Evolutionary conservation across 768 basidiomycete species (phyloP).

Genomic region (Hirschioporus abietinus): DNA sequence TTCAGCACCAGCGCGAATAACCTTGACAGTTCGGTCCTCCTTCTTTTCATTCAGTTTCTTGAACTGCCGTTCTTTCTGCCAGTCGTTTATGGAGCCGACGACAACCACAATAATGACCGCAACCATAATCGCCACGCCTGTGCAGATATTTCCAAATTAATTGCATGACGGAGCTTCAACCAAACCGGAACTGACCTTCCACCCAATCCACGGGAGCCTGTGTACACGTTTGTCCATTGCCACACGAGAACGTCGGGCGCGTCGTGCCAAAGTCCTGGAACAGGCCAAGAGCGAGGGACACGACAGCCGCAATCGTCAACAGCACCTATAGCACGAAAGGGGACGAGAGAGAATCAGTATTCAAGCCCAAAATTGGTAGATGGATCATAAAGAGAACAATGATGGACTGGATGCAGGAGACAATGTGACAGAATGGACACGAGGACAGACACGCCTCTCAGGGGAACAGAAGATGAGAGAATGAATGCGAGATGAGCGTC

Average conservation of each 20-base stretch:
- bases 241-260: slow-evolving; percentile 36
- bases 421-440: neutral
- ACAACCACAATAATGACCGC: slow-evolving; percentile 74
- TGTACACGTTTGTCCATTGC: slow-evolving; percentile 24
- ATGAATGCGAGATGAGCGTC: neutral
- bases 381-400: neutral
- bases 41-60: slow-evolving; percentile 88
- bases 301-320: slow-evolving; percentile 84
- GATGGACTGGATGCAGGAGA: neutral
- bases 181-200: slow-evolving; percentile 46
- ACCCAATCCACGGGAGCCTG: slow-evolving; percentile 94
- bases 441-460: neutral
- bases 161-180: neutral
- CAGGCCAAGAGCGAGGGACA: slow-evolving; percentile 90
- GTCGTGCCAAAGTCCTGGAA: slow-evolving; percentile 88
- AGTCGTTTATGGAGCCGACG: slow-evolving; percentile 95
- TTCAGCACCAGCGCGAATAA: slow-evolving; percentile 68
- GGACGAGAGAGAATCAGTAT: neutral
- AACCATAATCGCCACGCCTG: slow-evolving; percentile 66
- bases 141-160: neutral
- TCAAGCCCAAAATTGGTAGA: neutral
- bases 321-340: slow-evolving; percentile 51
- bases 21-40: slow-evolving; percentile 87
- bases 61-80: slow-evolving; percentile 98
- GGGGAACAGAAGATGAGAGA: neutral